Conservation (phyloP, 192 early-diverging fungal species). For the Glomus cerebriforme region DNA sequence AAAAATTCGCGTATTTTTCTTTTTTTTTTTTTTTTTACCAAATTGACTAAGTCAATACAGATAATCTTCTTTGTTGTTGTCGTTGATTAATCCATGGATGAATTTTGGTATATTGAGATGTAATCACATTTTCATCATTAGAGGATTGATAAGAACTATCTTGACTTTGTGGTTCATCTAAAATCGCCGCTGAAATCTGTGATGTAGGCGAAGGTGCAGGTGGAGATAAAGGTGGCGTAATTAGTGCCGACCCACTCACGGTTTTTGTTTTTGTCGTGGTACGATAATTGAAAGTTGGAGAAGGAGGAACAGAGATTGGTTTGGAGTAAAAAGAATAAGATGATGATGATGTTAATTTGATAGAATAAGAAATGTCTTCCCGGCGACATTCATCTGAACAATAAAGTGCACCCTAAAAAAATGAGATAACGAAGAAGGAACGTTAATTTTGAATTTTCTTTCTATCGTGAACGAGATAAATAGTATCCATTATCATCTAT, state of each 20-base stretch:
- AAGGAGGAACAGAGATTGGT: background rate
- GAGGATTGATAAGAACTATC: background rate
- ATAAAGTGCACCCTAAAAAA: constrained; percentile 11
- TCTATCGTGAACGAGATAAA: background rate
- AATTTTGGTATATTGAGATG: background rate
- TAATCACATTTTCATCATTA: background rate
- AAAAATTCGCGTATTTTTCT: background rate
- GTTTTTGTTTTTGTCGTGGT: background rate
- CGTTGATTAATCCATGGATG: background rate
- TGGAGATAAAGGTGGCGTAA: background rate
- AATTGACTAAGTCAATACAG: background rate
- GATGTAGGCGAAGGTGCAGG: background rate
- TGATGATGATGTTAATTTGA: background rate
- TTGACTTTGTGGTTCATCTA: background rate
- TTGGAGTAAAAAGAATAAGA: background rate
- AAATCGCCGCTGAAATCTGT: background rate
- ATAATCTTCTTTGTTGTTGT: background rate
- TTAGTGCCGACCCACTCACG: background rate
- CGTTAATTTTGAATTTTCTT: background rate
- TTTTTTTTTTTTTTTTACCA: background rate
- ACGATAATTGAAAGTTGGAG: background rate
- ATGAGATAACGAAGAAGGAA: background rate
- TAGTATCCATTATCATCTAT: background rate
- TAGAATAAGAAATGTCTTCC: background rate
- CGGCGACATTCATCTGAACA: constrained; percentile 12